Evolutionary conservation across 1,139 yeast genomes (phyloP).

Genomic region (Pichia sp.): DNA sequence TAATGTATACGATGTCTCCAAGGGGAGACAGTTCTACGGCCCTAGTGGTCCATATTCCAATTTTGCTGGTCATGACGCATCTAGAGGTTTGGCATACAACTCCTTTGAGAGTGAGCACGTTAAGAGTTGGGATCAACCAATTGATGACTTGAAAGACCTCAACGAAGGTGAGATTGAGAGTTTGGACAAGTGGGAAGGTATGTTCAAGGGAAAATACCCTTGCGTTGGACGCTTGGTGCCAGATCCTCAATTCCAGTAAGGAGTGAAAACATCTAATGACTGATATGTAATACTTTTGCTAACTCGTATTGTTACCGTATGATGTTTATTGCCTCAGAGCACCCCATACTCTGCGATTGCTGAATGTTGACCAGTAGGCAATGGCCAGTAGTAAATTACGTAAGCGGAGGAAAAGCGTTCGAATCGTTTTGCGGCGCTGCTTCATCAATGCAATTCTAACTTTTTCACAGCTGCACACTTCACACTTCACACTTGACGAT

Average conservation of each 20-base stretch:
- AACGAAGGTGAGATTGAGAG: constrained; percentile 56
- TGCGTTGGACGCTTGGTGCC: constrained; percentile 52
- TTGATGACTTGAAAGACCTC: constrained; percentile 64
- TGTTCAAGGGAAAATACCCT: constrained; percentile 72
- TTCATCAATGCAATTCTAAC: too few relatives aligned
- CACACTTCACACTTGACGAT: too few relatives aligned
- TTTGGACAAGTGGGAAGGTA: constrained; percentile 79
- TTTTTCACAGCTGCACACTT: too few relatives aligned
- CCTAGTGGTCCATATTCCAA: constrained; percentile 95
- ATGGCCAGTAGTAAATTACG: too few relatives aligned
- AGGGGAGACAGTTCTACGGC: constrained; percentile 84
- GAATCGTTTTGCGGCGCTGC: too few relatives aligned
- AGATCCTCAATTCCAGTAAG: constrained; percentile 16
- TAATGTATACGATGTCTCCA: constrained; percentile 76
- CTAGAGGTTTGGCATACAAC: constrained; percentile 86
- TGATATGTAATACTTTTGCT: too few relatives aligned
- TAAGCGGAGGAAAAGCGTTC: too few relatives aligned
- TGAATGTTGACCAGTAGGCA: too few relatives aligned
- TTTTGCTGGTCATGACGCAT: constrained; percentile 96
- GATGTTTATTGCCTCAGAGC: too few relatives aligned
- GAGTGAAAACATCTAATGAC: too few relatives aligned
- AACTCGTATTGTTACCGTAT: too few relatives aligned
- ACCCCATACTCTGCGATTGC: too few relatives aligned
- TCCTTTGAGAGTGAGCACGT: constrained; percentile 64
- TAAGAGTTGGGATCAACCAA: constrained; percentile 57